Percentiles rank a stretch among this genome's conserved stretches.
Conservation (phyloP, 495 filamentous ascomycete species). For the Aspergillus affinis region DNA sequence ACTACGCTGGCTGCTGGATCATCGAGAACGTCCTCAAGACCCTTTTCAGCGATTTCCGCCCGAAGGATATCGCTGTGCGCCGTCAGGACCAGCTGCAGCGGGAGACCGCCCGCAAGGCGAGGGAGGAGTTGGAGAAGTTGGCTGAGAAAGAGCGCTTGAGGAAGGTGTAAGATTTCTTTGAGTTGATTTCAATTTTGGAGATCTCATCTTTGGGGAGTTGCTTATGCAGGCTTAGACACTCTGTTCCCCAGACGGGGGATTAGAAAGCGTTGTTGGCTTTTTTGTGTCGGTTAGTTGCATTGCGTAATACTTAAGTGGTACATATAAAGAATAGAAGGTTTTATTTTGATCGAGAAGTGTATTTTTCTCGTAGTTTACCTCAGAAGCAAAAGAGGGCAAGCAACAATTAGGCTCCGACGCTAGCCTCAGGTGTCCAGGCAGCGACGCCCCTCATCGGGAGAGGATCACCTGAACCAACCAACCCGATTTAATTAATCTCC, state of each 20-base stretch:
- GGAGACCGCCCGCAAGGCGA: constrained; percentile 65
- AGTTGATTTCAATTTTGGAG: not conserved
- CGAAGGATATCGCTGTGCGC: constrained; percentile 89
- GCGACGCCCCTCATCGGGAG: constrained; percentile 12
- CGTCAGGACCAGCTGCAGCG: constrained; percentile 82
- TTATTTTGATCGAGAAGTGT: not conserved
- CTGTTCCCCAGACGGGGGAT: constrained; percentile 8
- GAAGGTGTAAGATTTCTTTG: constrained; percentile 25
- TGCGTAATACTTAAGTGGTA: not conserved
- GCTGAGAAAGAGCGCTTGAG: constrained; percentile 51
- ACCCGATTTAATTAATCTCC: not conserved
- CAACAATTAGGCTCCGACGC: not conserved
- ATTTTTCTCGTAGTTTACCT: too few relatives aligned
- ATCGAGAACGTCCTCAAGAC: constrained; percentile 87
- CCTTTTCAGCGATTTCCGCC: constrained; percentile 86
- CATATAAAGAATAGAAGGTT: not conserved
- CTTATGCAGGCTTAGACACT: constrained; percentile 8
- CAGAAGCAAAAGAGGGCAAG: too few relatives aligned
- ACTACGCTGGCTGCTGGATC: constrained; percentile 85
- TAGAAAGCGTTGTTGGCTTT: constrained; percentile 7
- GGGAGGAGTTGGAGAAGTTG: constrained; percentile 57
- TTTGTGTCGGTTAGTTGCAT: not conserved
- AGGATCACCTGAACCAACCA: constrained; percentile 8
- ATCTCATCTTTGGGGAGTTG: not conserved
- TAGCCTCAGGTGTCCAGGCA: constrained; percentile 12